phyloP scores from a whole-genome alignment of 1,284 basidiomycete species.

The Austroboletus niveus region DNA sequence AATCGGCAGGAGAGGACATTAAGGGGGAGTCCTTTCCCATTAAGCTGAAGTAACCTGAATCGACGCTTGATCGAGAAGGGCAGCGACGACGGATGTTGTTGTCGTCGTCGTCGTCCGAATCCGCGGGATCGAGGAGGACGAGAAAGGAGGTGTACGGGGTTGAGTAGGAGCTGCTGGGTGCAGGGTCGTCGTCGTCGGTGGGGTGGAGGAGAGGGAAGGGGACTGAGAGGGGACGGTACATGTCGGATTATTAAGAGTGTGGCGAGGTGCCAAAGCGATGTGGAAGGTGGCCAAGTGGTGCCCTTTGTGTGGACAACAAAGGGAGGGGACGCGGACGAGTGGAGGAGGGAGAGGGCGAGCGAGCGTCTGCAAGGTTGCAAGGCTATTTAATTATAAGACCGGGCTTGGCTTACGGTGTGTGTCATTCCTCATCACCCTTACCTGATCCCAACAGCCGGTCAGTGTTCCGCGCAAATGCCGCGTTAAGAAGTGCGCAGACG shows the following conservation, averaged over 20 bases:
- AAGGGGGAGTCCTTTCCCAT: slow-evolving; percentile 24
- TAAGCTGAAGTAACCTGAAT: slow-evolving; percentile 29
- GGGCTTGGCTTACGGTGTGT: slow-evolving; percentile 7
- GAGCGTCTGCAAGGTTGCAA: slow-evolving; percentile 13
- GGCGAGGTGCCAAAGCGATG: slow-evolving; percentile 22
- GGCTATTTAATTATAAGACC: slow-evolving; percentile 16
- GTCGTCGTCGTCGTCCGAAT: slow-evolving; percentile 3
- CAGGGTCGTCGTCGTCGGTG: slow-evolving; percentile 14
- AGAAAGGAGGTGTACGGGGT: slow-evolving; percentile 27
- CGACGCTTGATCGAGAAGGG: slow-evolving; percentile 26
- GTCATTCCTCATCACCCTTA: slow-evolving; percentile 12
- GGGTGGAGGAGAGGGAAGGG: slow-evolving; percentile 12
- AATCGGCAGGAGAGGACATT: slow-evolving; percentile 14
- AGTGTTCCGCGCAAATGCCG: not conserved
- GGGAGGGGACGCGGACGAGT: slow-evolving; percentile 9
- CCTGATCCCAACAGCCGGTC: slow-evolving; percentile 8
- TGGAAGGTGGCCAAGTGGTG: slow-evolving; percentile 14
- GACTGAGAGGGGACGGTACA: slow-evolving; percentile 12
- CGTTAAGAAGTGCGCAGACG: not conserved
- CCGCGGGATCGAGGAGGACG: slow-evolving; percentile 3
- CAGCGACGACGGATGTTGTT: slow-evolving; percentile 2
- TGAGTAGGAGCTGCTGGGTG: slow-evolving; percentile 13
- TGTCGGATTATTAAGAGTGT: slow-evolving; percentile 18
- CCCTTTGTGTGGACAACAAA: slow-evolving; percentile 28
- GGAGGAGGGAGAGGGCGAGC: slow-evolving; percentile 7